phyloP scores from a whole-genome alignment of 2,329 filamentous ascomycete species.

The Chaetomium olivaceum region DNA sequence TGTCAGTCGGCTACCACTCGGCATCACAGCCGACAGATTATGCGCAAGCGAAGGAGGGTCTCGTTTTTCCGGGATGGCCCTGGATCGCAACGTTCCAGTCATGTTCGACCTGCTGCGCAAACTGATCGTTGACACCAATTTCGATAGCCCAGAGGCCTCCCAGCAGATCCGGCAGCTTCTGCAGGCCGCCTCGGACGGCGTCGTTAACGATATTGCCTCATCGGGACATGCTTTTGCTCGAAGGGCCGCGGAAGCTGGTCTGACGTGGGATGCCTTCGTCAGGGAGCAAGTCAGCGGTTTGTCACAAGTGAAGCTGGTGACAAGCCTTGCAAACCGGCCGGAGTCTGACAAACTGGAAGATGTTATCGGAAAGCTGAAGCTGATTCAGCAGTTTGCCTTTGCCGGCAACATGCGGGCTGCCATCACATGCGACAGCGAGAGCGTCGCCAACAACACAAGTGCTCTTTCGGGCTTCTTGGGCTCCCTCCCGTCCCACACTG shows the following conservation, averaged over 20 bases:
- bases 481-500: conserved; percentile 52
- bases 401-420: conserved; percentile 71
- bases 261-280: conserved; percentile 70
- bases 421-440: conserved; percentile 81
- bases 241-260: conserved; percentile 75
- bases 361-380: conserved; percentile 79
- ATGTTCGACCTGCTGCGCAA: conserved; percentile 87
- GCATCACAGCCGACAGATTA: conserved; percentile 74
- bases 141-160: conserved; percentile 78
- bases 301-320: conserved; percentile 82
- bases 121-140: conserved; percentile 84
- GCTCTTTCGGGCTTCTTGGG: conserved; percentile 71
- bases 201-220: conserved; percentile 87
- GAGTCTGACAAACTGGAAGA: conserved; percentile 70
- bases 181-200: conserved; percentile 82
- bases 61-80: conserved; percentile 81
- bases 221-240: conserved; percentile 86
- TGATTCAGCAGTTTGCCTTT: conserved; percentile 78
- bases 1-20: conserved; percentile 82
- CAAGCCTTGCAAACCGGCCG: conserved; percentile 71
- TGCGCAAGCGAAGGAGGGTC: conserved; percentile 71
- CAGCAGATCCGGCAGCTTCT: conserved; percentile 83
- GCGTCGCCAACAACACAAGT: conserved; percentile 66
- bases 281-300: conserved; percentile 88
- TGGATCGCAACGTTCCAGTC: conserved; percentile 85